Evolutionary conservation across 208 protist species (phyloP), one percentile per base, ranked within the genome.

Genomic region (Crithidia brevicula): DNA sequence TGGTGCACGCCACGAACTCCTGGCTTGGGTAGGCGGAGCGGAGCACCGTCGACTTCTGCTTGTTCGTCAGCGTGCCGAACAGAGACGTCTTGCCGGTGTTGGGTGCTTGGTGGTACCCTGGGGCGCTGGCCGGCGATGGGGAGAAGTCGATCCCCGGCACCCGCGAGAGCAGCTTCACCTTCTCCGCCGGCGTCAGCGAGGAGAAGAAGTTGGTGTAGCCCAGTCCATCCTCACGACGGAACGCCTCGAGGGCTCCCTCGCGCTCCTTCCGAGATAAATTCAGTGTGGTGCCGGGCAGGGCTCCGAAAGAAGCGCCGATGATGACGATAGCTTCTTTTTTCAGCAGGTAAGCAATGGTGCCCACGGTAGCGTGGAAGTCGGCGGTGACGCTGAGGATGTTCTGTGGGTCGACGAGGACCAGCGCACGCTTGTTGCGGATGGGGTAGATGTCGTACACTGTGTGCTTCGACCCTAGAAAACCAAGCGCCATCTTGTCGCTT

Each of bases 191-290:
- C 11, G 80, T 58, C 11, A 87, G 68, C 8, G 59, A 66, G 42
- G 80, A 78, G 50, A 92, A 92, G 67, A 81, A 92, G 61, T 91
- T 82, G 16, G 73, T 88, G 70, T 87, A 91, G 42, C 89, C 85
- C 42, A 86, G 77, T 2, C 83, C 86, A 2, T 71, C 72, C 52
- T 93, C 85, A 5, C 57, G n/a, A 18, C 61, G 59, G 38, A 95
- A 95, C 5, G 77, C 83, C n/a, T 91, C 81, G 43, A 89, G 68
- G 13, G 78, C 81, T 6, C 62, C 74, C 36, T 91, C 84, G 9
- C 77, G 77, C 59, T 89, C 72, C 13, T 68, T 43, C 18, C 76
- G 65, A 0, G 77, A 74, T 10, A 86, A 40, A 54, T 85, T 85
- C 18, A 93, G 50, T 11, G 74, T 67, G 34, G 78, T 79, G 45